Conservation (phyloP, 192 early-diverging fungal genomes). For the Coemansia erecta region DNA sequence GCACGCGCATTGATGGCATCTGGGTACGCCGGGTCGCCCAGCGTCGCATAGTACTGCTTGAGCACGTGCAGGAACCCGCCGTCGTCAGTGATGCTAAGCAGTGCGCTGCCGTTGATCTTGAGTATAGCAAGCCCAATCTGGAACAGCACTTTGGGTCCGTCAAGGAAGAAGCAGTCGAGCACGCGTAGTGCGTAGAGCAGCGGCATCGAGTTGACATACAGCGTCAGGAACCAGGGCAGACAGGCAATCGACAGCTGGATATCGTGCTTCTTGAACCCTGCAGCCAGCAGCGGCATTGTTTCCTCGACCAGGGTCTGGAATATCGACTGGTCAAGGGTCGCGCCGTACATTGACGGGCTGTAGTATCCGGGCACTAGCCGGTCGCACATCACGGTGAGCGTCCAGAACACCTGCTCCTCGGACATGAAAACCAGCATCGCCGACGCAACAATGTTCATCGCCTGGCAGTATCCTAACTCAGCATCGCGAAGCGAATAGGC, state of each 20-base stretch:
- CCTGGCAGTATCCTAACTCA: slow-evolving; percentile 99
- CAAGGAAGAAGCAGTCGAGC: slow-evolving; percentile 96
- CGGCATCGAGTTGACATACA: slow-evolving; percentile 97
- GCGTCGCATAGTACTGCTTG: slow-evolving; percentile 79
- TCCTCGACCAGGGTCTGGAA: slow-evolving; percentile 87
- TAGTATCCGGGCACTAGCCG: slow-evolving; percentile 94
- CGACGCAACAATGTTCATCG: slow-evolving; percentile 98
- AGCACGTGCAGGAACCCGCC: slow-evolving; percentile 78
- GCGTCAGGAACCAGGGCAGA: slow-evolving; percentile 95
- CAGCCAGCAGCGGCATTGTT: slow-evolving; percentile 85
- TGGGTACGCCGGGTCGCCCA: slow-evolving; percentile 75
- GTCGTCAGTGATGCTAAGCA: slow-evolving; percentile 68
- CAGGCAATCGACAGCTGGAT: slow-evolving; percentile 96
- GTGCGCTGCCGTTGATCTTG: slow-evolving; percentile 84
- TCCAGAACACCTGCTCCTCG: slow-evolving; percentile 99
- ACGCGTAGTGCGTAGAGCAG: slow-evolving; percentile 83
- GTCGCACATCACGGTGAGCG: slow-evolving; percentile 85
- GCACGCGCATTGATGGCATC: slow-evolving; percentile 56
- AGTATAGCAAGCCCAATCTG: slow-evolving; percentile 88
- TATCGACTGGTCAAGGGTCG: slow-evolving; percentile 91
- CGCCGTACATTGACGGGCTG: slow-evolving; percentile 97
- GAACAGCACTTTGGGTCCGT: slow-evolving; percentile 94
- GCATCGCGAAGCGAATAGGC: slow-evolving; percentile 81
- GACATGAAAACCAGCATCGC: slow-evolving; percentile 90
- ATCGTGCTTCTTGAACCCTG: slow-evolving; percentile 81